A percentile compares a stretch with the other conserved stretches of the same genome.
These are phyloP conservation scores for Chlamydomonas asymmetrica DNA, from an alignment of 139 green algal species.

Conservation along the genomic window DNA sequence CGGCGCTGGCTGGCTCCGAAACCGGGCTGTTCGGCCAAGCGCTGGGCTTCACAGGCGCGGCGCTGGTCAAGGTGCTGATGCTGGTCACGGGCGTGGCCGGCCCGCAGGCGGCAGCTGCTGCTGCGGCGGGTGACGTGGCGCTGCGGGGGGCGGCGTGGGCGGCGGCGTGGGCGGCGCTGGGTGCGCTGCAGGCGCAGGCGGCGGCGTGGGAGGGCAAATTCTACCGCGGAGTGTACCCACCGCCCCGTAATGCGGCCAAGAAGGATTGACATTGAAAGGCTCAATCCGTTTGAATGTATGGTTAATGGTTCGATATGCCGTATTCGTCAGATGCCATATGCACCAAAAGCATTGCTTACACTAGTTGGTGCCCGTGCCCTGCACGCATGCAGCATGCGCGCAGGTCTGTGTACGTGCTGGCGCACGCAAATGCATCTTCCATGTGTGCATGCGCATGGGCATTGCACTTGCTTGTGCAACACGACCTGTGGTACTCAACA, in stretches of 20 bases:
- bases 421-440: no score
- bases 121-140: background rate
- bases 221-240: constrained; percentile 23
- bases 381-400: no score
- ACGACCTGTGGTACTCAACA: no score
- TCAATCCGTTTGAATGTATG: no score
- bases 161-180: background rate
- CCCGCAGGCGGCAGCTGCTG: no score
- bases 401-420: no score
- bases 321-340: no score
- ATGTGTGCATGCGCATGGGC: no score
- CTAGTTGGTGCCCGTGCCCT: no score
- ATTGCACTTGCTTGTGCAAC: no score
- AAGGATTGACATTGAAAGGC: background rate
- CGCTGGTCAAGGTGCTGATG: background rate
- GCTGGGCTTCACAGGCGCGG: background rate
- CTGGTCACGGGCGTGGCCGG: background rate
- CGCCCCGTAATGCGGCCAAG: constrained; percentile 16
- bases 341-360: no score
- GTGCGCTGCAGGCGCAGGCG: background rate
- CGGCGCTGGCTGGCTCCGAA: background rate
- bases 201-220: constrained; percentile 1
- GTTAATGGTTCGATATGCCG: no score
- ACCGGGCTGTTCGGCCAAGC: background rate
- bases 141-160: constrained; percentile 8